Conservation (phyloP, 139 green algal genomes). For the Dunaliella primolecta region DNA sequence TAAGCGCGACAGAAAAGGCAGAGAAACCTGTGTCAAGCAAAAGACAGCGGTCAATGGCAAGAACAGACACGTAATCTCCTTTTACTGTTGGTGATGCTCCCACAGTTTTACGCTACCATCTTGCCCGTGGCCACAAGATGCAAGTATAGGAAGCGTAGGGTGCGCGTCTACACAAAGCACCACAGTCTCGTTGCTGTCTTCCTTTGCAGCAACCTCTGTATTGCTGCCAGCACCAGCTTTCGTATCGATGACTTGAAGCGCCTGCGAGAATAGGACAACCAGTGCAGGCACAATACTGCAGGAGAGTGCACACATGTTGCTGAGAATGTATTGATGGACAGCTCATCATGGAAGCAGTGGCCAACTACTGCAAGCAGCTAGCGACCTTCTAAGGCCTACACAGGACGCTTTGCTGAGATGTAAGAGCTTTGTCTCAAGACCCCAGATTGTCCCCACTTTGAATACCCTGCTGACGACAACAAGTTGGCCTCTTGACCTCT, state of each 20-base stretch:
- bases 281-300: no score
- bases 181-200: conserved; percentile 14
- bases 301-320: no score
- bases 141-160: conserved; percentile 32
- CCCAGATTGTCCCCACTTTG: no score
- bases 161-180: conserved; percentile 55
- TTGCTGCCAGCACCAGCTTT: conserved; percentile 3
- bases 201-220: neutral
- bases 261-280: conserved; percentile 27
- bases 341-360: no score
- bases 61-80: neutral
- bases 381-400: no score
- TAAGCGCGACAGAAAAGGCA: neutral
- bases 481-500: no score
- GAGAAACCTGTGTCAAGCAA: neutral
- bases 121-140: conserved; percentile 42
- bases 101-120: conserved; percentile 74
- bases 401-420: no score
- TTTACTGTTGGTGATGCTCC: conserved; percentile 17
- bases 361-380: no score
- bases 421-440: no score
- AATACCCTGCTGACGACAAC: no score
- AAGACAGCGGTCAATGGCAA: neutral
- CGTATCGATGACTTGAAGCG: conserved; percentile 14
- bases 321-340: no score